Conservation (phyloP, 2,329 filamentous ascomycete species). For the Orbilia quercus region DNA sequence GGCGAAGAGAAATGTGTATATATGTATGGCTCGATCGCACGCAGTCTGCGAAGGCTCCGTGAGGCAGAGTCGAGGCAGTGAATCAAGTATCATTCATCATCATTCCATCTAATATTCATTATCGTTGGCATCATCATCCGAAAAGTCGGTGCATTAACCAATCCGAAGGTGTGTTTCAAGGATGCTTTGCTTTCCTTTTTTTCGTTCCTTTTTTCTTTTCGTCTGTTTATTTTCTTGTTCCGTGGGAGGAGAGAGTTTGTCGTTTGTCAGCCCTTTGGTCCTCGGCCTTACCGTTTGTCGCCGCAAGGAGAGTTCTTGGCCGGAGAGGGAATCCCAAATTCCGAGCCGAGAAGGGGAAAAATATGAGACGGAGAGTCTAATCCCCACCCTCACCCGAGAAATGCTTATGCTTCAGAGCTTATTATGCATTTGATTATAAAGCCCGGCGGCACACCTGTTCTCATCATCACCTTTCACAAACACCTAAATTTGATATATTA, state of each 20-base stretch:
- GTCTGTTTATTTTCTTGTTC: too few relatives aligned
- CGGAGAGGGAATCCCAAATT: constrained; percentile 22
- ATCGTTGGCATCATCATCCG: neutral
- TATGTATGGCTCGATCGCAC: too few relatives aligned
- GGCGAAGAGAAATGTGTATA: too few relatives aligned
- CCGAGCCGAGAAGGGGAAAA: constrained; percentile 28
- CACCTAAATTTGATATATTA: neutral
- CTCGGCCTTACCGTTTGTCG: constrained; percentile 33
- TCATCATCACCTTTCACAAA: neutral
- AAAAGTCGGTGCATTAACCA: too few relatives aligned
- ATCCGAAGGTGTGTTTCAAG: constrained; percentile 2
- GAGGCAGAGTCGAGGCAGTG: too few relatives aligned
- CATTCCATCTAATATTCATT: neutral
- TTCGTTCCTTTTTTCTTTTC: neutral
- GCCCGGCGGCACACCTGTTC: constrained; percentile 10
- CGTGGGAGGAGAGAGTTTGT: neutral
- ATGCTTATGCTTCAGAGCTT: constrained; percentile 6
- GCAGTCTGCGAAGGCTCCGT: too few relatives aligned
- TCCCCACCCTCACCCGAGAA: constrained; percentile 12
- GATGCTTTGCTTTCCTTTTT: too few relatives aligned
- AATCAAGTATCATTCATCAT: constrained; percentile 1
- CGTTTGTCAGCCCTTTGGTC: constrained; percentile 12
- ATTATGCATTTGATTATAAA: constrained; percentile 40
- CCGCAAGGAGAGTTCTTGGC: constrained; percentile 15
- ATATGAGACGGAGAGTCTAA: constrained; percentile 17